Evolutionary conservation across 2,329 filamentous ascomycete species (phyloP).

Genomic region (Clarireedia sp.): DNA sequence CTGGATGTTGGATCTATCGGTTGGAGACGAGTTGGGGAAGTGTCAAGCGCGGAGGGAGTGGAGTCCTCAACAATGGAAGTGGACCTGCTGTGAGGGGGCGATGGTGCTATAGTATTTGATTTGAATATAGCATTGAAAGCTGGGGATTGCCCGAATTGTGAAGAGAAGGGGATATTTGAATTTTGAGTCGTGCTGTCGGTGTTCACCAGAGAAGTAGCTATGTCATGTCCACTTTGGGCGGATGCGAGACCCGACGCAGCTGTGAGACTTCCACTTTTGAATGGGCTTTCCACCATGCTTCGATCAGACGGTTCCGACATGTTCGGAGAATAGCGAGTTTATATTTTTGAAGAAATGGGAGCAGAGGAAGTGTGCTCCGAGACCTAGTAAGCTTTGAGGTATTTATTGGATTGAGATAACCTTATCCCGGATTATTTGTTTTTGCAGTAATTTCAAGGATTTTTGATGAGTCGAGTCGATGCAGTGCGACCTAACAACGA

Average conservation of each 20-base stretch:
- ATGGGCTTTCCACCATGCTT: not conserved
- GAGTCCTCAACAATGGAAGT: constrained; percentile 8
- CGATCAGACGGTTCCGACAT: constrained; percentile 1
- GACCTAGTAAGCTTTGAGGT: not conserved
- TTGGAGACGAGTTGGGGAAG: constrained; percentile 14
- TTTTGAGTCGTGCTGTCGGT: not conserved
- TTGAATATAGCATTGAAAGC: constrained; percentile 25
- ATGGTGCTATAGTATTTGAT: constrained; percentile 35
- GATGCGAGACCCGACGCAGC: not conserved
- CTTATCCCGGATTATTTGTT: not conserved
- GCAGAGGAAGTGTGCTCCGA: too few relatives aligned
- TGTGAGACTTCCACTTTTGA: constrained; percentile 2
- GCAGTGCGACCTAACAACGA: not conserved
- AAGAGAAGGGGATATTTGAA: not conserved
- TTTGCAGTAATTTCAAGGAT: not conserved
- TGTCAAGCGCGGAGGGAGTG: constrained; percentile 21
- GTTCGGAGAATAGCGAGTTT: not conserved
- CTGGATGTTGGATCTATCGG: constrained; percentile 9
- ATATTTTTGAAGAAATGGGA: not conserved
- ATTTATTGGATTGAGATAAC: not conserved
- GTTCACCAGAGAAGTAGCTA: not conserved
- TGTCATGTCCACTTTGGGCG: not conserved
- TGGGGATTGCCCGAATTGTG: constrained; percentile 1
- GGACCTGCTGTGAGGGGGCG: constrained; percentile 21
- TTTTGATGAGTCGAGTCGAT: not conserved